Conservation (phyloP, 2,329 filamentous ascomycete genomes). For the Clarireedia homoeocarpa region DNA sequence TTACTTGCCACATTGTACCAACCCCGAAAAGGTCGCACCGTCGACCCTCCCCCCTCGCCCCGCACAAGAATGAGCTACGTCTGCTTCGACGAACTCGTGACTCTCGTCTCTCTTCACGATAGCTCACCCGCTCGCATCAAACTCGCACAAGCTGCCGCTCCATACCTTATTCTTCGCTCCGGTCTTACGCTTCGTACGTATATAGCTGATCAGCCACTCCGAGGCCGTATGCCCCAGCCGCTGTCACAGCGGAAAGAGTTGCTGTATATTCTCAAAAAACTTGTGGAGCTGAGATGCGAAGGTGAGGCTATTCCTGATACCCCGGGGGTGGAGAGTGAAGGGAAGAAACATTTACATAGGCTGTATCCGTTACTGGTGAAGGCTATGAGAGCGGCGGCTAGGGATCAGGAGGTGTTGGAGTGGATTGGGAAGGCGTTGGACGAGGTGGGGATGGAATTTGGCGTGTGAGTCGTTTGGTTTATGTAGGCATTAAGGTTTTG, state of each 20-base stretch:
- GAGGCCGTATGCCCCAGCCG: constrained; percentile 84
- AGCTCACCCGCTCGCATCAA: constrained; percentile 24
- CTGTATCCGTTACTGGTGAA: constrained; percentile 71
- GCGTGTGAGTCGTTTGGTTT: constrained; percentile 17
- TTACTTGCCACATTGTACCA: constrained; percentile 57
- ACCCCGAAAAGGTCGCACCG: constrained; percentile 63
- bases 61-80: constrained; percentile 71
- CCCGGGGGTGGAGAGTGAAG: constrained; percentile 44
- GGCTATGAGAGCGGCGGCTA: constrained; percentile 52
- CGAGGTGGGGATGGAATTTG: constrained; percentile 51
- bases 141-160: constrained; percentile 68
- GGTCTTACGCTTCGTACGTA: constrained; percentile 77
- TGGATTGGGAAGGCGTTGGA: constrained; percentile 54
- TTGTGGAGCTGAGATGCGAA: constrained; percentile 63
- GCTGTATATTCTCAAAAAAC: constrained; percentile 56
- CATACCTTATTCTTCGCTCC: constrained; percentile 74
- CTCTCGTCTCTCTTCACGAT: constrained; percentile 50
- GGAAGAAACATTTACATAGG: constrained; percentile 68
- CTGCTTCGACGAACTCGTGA: constrained; percentile 72
- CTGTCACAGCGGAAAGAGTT: constrained; percentile 73
- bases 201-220: constrained; percentile 82
- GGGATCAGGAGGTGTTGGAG: constrained; percentile 52
- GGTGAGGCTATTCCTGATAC: constrained; percentile 57
- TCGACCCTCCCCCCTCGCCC: constrained; percentile 54
- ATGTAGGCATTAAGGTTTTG: neutral